Evolutionary conservation across 2,329 filamentous ascomycete genomes (phyloP), one percentile per base, ranked within the genome.

Genomic region (Beauveria asiatica): DNA sequence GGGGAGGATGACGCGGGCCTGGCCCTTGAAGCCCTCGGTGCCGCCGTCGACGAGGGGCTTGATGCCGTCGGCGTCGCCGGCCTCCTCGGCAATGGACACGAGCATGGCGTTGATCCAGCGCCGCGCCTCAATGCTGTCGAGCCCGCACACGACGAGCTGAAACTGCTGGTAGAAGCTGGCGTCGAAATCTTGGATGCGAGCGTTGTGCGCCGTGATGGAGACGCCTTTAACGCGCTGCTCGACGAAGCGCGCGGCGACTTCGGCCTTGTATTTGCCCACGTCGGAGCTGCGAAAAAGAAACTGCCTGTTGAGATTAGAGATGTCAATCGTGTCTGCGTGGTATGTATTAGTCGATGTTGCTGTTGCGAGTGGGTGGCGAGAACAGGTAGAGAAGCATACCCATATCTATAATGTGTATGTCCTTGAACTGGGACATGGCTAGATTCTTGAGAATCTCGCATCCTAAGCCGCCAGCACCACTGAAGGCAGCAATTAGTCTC

Each of bases 371-470:
- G 19, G 45, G 37, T 41, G 42, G 10, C 44, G n/a, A 45, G 44
- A n/a, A 9, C 19, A 3, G 33, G 5, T 6, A 4, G 9, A 23
- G 21, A 25, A 33, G 49, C 80, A 61, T 75, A 88, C 89, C 90
- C 94, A 99, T 99, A 76, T 99, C 94, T 68, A 99, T 97, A 62
- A 99, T 94, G 77, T 99, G 92, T 66, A 99, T 97, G 69, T 96
- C 85, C 74, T 89, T 95, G 78, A 99, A 99, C 30, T 92, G 92
- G 2, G 93, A 97, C 57, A 99, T 82, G 46, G 94, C 94, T 39
- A 99, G 82, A 69, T 99, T 91, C 78, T 99, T 99, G 57, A 99
- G 79, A 49, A 99, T 96, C 72, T 99, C 94, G 69, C 94, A 99
- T 65, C 94, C 94, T 62, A 99, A 76, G 11, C 94, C 94, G 63